Evolutionary conservation across 192 early-diverging fungal species (phyloP).

Genomic region (Dissophora globulifera): DNA sequence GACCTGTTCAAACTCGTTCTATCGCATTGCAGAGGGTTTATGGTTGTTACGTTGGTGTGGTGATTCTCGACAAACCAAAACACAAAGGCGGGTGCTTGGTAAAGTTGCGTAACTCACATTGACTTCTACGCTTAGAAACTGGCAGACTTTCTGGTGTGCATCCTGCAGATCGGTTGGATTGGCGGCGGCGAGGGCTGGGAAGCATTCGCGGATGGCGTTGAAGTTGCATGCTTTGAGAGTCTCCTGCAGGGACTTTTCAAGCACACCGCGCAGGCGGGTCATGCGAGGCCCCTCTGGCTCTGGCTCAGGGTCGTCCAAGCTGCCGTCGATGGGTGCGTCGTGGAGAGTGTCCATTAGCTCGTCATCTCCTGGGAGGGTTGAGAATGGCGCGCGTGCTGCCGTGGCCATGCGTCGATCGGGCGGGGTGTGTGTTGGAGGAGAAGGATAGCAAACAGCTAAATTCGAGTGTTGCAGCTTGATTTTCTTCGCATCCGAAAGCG

Average conservation of each 20-base stretch:
- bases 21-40: too few species aligned
- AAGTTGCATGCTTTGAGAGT: slow-evolving; percentile 48
- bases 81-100: too few species aligned
- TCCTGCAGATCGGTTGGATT: slow-evolving; percentile 21
- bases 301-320: slow-evolving; percentile 1
- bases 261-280: slow-evolving; percentile 43
- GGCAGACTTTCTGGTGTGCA: slow-evolving; percentile 46
- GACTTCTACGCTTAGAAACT: slow-evolving; percentile 38
- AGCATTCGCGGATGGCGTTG: slow-evolving; percentile 42
- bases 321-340: not conserved
- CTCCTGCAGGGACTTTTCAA: slow-evolving; percentile 34
- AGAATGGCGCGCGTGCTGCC: slow-evolving; percentile 1
- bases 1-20: slow-evolving; percentile 51
- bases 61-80: too few species aligned
- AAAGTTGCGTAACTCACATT: too few species aligned
- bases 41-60: too few species aligned
- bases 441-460: too few species aligned
- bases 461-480: too few species aligned
- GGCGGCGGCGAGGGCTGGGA: slow-evolving; percentile 14
- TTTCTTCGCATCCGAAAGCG: not conserved
- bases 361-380: not conserved
- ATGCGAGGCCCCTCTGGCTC: slow-evolving; percentile 45
- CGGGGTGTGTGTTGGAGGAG: not conserved
- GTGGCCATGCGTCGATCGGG: not conserved
- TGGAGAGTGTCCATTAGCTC: slow-evolving; percentile 15